Base-by-base conservation (phyloP, 2,329 filamentous ascomycete genomes). In the Colletotrichum eleusines region DNA sequence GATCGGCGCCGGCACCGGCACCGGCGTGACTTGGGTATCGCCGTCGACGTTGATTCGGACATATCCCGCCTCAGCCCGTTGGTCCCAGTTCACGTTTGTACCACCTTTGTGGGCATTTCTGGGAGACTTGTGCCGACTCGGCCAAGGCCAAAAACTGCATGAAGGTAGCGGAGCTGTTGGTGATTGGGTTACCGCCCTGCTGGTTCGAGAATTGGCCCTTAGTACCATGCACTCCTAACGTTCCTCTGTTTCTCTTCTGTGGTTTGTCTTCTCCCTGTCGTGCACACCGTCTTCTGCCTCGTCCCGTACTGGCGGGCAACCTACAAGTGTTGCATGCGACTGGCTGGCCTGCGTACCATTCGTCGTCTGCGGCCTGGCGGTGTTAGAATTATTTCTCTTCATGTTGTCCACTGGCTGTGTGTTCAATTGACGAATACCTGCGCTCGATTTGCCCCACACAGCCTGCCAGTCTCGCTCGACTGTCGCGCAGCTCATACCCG, bases 111-210 rank as follows among this genome's bases (percentile, higher is more conserved):
- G 40, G 54, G n/a, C 46, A 26, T 40, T 28, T n/a, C 14, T 38
- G 61, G 26, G 7, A 44, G 23, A 54, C 44, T 64, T 26, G 60
- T 42, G 38, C 38, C 54, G 23, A 54, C 33, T 28, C 31, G 66
- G 54, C 28, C 60, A 50, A 58, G 11, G 38, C 40, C 35, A 61
- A 23, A 28, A 62, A 50, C 42, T 58, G 55, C 50, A 63, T 12
- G 57, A 61, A 58, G 40, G 60, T 44, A 57, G 50, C 26, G 33
- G 31, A 16, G 7, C 58, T 53, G 42, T 20, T 44, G 28, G 16
- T 58, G 63, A 62, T 62, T 67, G 63, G 68, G 8, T 35, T 51
- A 57, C 68, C 68, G 23, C 38, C 20, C 50, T 50, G 42, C 66
- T 62, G 68, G 68, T 70, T 46, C 62, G 62, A 40, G 31, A 67